Evolutionary conservation across 2,329 filamentous ascomycete genomes (phyloP).

Genomic region (Hymenoscyphus albidus): DNA sequence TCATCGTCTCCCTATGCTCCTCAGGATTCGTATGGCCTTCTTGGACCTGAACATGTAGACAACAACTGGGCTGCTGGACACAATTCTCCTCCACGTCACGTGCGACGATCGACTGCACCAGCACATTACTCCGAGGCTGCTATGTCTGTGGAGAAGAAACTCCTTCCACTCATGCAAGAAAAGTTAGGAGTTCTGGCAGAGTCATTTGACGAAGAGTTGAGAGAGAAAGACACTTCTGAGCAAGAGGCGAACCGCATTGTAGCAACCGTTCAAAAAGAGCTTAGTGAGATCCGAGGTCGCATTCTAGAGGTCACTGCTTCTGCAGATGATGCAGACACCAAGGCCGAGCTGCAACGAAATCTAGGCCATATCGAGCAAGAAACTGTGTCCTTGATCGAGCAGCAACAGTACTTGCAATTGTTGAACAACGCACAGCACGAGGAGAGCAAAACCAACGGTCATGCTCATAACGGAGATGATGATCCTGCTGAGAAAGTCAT

Average conservation of each 20-base stretch:
- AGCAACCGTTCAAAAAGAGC: constrained; percentile 63
- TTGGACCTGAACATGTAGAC: constrained; percentile 1
- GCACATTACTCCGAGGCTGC: constrained; percentile 59
- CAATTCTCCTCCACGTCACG: constrained; percentile 11
- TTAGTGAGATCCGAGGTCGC: constrained; percentile 56
- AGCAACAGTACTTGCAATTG: constrained; percentile 46
- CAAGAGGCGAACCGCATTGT: constrained; percentile 64
- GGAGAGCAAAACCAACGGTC: constrained; percentile 48
- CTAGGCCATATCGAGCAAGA: constrained; percentile 24
- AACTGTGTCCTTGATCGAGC: constrained; percentile 34
- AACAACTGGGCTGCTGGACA: constrained; percentile 9
- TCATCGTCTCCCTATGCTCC: constrained; percentile 70
- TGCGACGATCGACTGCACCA: constrained; percentile 8
- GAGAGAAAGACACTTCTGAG: constrained; percentile 68
- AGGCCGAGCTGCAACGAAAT: constrained; percentile 22
- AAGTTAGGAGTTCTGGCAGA: constrained; percentile 68
- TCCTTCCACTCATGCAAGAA: constrained; percentile 65
- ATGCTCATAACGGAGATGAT: constrained; percentile 41
- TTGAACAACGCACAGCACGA: constrained; percentile 41
- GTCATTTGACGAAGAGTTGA: constrained; percentile 71
- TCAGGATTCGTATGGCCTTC: constrained; percentile 40
- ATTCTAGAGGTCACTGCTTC: constrained; percentile 48
- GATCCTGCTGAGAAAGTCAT: constrained; percentile 51
- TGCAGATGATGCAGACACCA: constrained; percentile 22
- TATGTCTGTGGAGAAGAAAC: constrained; percentile 64